Conservation (phyloP, 2,329 filamentous ascomycete species). For the Aspergillus fischeri region DNA sequence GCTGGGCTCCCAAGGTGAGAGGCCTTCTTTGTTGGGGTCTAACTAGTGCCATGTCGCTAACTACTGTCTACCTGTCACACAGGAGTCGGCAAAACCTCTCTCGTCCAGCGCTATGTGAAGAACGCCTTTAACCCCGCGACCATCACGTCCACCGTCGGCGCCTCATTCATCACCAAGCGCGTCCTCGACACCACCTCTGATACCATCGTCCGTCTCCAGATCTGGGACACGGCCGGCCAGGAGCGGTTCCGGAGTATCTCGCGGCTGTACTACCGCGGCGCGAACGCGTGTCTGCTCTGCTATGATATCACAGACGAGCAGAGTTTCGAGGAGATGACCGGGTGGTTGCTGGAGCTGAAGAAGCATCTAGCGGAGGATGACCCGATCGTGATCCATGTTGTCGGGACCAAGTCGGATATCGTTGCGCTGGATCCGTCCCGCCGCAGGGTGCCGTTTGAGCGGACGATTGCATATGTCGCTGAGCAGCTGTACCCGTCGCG, state of each 20-base stretch:
- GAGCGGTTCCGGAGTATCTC: slow-evolving; percentile 94
- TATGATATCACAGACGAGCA: slow-evolving; percentile 86
- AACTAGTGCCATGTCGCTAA: background rate
- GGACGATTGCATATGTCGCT: slow-evolving; percentile 91
- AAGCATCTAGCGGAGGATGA: slow-evolving; percentile 63
- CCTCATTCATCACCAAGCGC: slow-evolving; percentile 74
- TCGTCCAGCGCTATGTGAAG: slow-evolving; percentile 48
- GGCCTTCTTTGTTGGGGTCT: background rate
- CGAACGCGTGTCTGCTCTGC: slow-evolving; percentile 88
- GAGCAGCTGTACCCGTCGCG: slow-evolving; percentile 77
- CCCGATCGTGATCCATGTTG: slow-evolving; percentile 86
- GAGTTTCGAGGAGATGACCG: slow-evolving; percentile 87
- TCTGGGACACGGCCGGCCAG: slow-evolving; percentile 95
- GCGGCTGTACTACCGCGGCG: slow-evolving; percentile 91
- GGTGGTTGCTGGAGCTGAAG: slow-evolving; percentile 82
- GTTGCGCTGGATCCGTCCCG: slow-evolving; percentile 75
- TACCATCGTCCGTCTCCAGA: slow-evolving; percentile 83
- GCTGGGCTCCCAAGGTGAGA: slow-evolving; percentile 47
- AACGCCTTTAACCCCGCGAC: slow-evolving; percentile 42
- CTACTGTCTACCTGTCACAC: background rate
- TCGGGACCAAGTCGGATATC: slow-evolving; percentile 89
- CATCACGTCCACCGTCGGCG: slow-evolving; percentile 66
- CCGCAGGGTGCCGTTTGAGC: slow-evolving; percentile 86
- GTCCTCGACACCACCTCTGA: slow-evolving; percentile 80
- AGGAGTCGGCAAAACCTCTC: slow-evolving; percentile 52